These are phyloP conservation scores for Pseudogymnoascus sp. DNA, from an alignment of 2,329 filamentous ascomycete genomes.

Conservation along the genomic window DNA sequence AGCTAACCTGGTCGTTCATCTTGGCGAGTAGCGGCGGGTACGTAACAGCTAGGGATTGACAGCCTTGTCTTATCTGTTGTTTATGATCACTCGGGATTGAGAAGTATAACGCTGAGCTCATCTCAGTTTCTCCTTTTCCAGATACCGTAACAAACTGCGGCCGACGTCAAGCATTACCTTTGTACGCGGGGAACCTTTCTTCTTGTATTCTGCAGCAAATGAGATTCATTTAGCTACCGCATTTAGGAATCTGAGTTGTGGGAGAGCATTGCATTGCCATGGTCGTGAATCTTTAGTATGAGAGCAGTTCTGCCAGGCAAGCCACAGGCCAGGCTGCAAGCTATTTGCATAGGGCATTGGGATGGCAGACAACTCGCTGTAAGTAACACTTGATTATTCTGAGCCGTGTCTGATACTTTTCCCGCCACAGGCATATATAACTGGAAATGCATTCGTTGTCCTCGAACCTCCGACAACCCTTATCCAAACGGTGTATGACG, in stretches of 20 bases:
- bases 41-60: conserved; percentile 1
- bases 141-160: neutral
- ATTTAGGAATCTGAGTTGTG: neutral
- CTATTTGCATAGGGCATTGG: conserved; percentile 67
- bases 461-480: conserved; percentile 66
- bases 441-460: conserved; percentile 78
- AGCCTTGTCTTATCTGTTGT: conserved; percentile 7
- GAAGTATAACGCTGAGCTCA: neutral
- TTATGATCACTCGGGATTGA: conserved; percentile 1
- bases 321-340: conserved; percentile 70
- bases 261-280: neutral
- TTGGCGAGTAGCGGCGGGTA: conserved; percentile 3
- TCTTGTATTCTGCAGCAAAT: neutral
- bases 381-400: conserved; percentile 29
- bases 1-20: neutral
- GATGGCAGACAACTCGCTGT: conserved; percentile 65
- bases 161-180: neutral
- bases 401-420: conserved; percentile 13
- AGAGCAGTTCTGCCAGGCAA: conserved; percentile 72
- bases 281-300: conserved; percentile 44
- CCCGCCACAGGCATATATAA: conserved; percentile 67
- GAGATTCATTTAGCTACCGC: neutral
- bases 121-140: conserved; percentile 3
- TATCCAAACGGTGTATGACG: conserved; percentile 85
- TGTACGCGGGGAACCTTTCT: neutral